Evolutionary conservation across 495 filamentous ascomycete genomes (phyloP).

Genomic region (Penicillium maclennaniae): DNA sequence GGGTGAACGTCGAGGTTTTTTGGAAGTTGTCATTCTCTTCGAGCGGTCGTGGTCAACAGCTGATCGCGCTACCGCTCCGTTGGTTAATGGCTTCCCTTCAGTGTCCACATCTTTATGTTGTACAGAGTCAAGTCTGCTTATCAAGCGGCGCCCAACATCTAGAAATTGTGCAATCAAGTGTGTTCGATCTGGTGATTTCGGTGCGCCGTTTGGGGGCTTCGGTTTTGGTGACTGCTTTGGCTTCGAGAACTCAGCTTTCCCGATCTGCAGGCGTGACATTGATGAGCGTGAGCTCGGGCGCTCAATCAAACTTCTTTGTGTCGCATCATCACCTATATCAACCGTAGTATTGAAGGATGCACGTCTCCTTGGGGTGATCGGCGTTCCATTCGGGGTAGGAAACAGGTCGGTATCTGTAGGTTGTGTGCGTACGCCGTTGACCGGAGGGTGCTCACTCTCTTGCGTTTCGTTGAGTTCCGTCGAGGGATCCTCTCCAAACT

Average conservation of each 20-base stretch:
- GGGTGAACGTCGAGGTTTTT: conserved; percentile 14
- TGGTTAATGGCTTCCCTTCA: conserved; percentile 18
- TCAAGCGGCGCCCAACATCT: conserved; percentile 40
- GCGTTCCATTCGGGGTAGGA: conserved; percentile 20
- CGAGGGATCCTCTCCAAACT: conserved; percentile 45
- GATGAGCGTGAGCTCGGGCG: conserved; percentile 47
- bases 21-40: conserved; percentile 26
- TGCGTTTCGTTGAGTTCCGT: conserved; percentile 25
- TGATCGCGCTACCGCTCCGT: conserved; percentile 29
- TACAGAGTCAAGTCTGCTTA: conserved; percentile 31
- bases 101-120: conserved; percentile 21
- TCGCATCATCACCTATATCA: conserved; percentile 50
- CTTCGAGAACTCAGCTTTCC: conserved; percentile 33
- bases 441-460: conserved; percentile 21
- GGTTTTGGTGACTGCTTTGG: conserved; percentile 31
- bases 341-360: conserved; percentile 56
- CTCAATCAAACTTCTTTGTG: conserved; percentile 34
- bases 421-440: conserved; percentile 20
- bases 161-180: conserved; percentile 44
- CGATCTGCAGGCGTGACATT: conserved; percentile 41
- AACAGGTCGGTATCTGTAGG: conserved; percentile 16
- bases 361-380: conserved; percentile 41
- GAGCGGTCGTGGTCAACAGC: conserved; percentile 39
- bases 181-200: conserved; percentile 40
- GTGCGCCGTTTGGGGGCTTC: conserved; percentile 2